A percentile compares a stretch with the other conserved stretches of the same genome.
Evolutionary conservation across 2,329 filamentous ascomycete genomes (phyloP).

Genomic region (Colletotrichum spaethianum): DNA sequence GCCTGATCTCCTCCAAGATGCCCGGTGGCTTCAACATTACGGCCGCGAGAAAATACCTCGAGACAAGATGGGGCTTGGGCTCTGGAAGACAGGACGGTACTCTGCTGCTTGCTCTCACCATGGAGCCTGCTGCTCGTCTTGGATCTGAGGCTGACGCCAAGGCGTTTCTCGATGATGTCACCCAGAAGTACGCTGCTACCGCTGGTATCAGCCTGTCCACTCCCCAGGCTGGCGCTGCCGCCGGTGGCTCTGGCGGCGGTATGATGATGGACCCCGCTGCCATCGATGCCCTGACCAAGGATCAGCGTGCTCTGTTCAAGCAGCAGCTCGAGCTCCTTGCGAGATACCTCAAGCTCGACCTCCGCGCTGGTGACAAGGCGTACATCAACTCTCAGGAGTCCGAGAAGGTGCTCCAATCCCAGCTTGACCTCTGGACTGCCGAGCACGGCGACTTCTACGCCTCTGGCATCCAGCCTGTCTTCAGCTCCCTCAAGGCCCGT

Average conservation of each 20-base stretch:
- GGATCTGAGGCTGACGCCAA: slow-evolving; percentile 94
- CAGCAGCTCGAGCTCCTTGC: slow-evolving; percentile 97
- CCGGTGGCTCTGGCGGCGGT: slow-evolving; percentile 78
- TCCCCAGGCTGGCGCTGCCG: slow-evolving; percentile 80
- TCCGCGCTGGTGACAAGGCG: slow-evolving; percentile 96
- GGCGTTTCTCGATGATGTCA: slow-evolving; percentile 87
- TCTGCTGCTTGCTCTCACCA: slow-evolving; percentile 88
- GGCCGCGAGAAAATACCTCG: slow-evolving; percentile 92
- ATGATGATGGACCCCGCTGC: slow-evolving; percentile 99
- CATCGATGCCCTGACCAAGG: slow-evolving; percentile 96
- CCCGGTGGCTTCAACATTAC: slow-evolving; percentile 99
- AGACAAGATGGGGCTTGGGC: slow-evolving; percentile 92
- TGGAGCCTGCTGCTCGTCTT: slow-evolving; percentile 90
- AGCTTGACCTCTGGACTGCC: slow-evolving; percentile 93
- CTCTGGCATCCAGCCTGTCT: slow-evolving; percentile 92
- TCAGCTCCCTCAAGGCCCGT: slow-evolving; percentile 93
- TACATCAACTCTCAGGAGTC: slow-evolving; percentile 88
- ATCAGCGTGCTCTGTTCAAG: slow-evolving; percentile 96
- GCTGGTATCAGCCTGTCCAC: slow-evolving; percentile 88
- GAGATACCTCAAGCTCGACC: slow-evolving; percentile 96
- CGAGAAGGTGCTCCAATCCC: slow-evolving; percentile 88
- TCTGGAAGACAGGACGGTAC: slow-evolving; percentile 92
- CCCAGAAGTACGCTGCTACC: slow-evolving; percentile 89
- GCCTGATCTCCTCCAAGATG: slow-evolving; percentile 99
- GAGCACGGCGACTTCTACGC: slow-evolving; percentile 99